Base-by-base conservation (phyloP, 345 rosid species). In the Capsella bursapastoris region DNA sequence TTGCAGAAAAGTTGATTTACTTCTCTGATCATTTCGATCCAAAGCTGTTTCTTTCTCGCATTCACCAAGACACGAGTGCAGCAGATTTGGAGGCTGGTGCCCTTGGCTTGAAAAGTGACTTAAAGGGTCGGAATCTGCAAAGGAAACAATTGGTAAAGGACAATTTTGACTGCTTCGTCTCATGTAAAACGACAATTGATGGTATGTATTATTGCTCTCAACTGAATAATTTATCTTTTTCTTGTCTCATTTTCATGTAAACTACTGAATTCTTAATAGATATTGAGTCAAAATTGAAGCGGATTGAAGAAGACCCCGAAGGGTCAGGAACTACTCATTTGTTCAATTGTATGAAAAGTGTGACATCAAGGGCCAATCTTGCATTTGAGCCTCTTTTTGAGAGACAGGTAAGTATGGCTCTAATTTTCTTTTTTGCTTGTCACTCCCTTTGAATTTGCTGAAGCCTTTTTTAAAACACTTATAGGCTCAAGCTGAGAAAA, bases 161-260 rank as follows among this genome's bases (percentile, higher is more conserved):
- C 81, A 95, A 95, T 71, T 95, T 95, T 75, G 99, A 95, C 80
- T 95, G 97, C 83, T 95, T 95, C 81, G 99, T 95, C 87, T 95
- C 98, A 10, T 95, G 99, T 86, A 95, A 95, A 85, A 95, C 97
- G 25, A 92, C 98, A 38, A 95, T 95, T 82, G 99, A 95, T 82
- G 99, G 98, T 94, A 89, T 68, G 84, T 68, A 62, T 72, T 25
- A 38, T 34, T 51, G 61, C 43, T 44, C 64, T 61, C 74, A 35
- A 51, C 10, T 56, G 62, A 59, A 66, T 76, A 4, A 55, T 72
- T 68, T 57, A 7, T 41, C 15, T 43, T 65, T 35, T 47, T 66
- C 53, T 35, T 51, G 37, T 64, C 55, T 64, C 57, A 22, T 69
- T 57, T 76, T 86, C 53, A 79, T 60, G 40, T 57, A 74, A 68